Evolutionary conservation across 306 rosid species (phyloP).

Genomic region (Leucaena leucocephala): DNA sequence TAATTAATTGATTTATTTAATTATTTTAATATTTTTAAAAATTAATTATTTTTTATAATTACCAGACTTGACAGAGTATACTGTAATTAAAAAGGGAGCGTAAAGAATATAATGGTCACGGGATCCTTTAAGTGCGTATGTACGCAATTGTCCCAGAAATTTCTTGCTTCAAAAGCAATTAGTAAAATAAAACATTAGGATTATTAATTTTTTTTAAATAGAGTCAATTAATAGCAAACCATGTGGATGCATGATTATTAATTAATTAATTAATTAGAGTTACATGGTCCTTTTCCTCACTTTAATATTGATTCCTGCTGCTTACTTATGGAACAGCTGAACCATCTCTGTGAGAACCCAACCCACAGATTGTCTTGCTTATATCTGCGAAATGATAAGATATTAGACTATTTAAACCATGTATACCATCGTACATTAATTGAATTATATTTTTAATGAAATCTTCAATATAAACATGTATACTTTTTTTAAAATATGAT

Average conservation of each 20-base stretch:
- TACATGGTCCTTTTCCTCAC: constrained; percentile 19
- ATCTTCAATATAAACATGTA: no score
- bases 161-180: constrained; percentile 31
- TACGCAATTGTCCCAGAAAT: constrained; percentile 37
- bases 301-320: constrained; percentile 33
- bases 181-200: constrained; percentile 21
- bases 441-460: background rate
- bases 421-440: background rate
- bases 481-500: no score
- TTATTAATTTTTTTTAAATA: background rate
- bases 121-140: constrained; percentile 40
- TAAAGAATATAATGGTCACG: constrained; percentile 44
- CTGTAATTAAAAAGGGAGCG: background rate
- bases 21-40: no score
- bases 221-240: constrained; percentile 23
- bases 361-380: constrained; percentile 28
- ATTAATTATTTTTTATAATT: no score
- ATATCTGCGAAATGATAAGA: no score
- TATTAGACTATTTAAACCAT: no score
- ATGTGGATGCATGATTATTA: constrained; percentile 27
- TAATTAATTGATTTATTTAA: no score
- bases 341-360: constrained; percentile 25
- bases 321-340: constrained; percentile 15
- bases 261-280: background rate
- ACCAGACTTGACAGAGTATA: background rate